Percentiles rank a stretch among this genome's conserved stretches.
These are phyloP conservation scores for Dimocarpus longan DNA, from an alignment of 345 rosid species.

Conservation along the genomic window DNA sequence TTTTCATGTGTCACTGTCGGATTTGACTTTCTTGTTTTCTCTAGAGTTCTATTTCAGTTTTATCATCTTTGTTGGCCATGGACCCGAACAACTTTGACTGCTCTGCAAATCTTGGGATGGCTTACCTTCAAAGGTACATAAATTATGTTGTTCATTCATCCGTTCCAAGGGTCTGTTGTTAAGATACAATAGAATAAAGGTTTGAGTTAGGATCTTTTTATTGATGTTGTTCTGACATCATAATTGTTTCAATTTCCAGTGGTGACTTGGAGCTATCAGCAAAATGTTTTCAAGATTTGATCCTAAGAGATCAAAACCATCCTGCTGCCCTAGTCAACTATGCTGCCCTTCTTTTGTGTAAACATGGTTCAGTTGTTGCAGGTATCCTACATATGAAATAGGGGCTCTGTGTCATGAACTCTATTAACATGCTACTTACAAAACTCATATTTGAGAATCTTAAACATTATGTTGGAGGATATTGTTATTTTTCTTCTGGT, in stretches of 20 bases:
- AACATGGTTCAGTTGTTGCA: conserved; percentile 72
- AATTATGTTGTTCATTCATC: not conserved
- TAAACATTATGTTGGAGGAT: conserved; percentile 1
- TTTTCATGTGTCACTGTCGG: conserved; percentile 22
- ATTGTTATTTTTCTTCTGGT: conserved; percentile 6
- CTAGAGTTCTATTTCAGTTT: conserved; percentile 79
- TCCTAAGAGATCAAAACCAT: conserved; percentile 89
- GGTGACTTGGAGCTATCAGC: conserved; percentile 83
- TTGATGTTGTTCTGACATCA: not conserved
- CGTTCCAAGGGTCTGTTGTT: not conserved
- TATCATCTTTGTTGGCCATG: conserved; percentile 64
- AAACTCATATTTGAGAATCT: not conserved
- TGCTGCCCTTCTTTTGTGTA: conserved; percentile 83
- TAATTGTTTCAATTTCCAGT: conserved; percentile 41
- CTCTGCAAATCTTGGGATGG: conserved; percentile 90
- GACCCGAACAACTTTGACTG: conserved; percentile 83
- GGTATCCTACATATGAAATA: conserved; percentile 49
- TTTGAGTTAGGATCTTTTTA: not conserved
- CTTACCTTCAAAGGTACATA: conserved; percentile 76
- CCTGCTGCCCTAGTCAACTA: conserved; percentile 87
- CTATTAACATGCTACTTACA: conserved; percentile 17
- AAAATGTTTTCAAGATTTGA: conserved; percentile 84
- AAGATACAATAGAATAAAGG: not conserved
- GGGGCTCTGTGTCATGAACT: conserved; percentile 7
- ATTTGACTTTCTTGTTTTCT: conserved; percentile 21